These are phyloP conservation scores for Pseudozyma flocculosa DNA, from an alignment of 1,284 basidiomycete genomes.

Conservation along the genomic window DNA sequence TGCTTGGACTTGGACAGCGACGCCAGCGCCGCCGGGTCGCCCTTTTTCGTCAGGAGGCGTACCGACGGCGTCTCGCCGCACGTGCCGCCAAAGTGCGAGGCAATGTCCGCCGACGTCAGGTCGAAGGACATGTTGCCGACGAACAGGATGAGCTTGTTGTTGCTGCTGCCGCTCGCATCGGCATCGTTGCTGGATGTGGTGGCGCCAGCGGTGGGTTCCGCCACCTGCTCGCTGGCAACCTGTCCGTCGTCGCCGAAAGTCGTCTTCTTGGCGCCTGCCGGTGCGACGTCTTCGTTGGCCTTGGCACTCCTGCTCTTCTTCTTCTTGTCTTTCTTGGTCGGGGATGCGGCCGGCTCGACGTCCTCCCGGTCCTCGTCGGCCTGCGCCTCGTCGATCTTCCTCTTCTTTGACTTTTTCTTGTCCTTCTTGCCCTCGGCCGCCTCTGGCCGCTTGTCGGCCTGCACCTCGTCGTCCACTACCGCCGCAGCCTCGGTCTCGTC, in stretches of 20 bases:
- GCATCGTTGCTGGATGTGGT: conserved; percentile 1
- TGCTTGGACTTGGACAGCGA: conserved; percentile 49
- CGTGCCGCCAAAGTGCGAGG: conserved; percentile 45
- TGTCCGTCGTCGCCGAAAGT: conserved; percentile 32
- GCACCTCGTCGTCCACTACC: background rate
- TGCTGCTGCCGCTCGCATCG: conserved; percentile 1
- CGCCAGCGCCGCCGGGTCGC: conserved; percentile 31
- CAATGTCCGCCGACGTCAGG: conserved; percentile 42
- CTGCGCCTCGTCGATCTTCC: conserved; percentile 28
- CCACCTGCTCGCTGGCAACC: conserved; percentile 10
- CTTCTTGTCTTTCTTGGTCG: conserved; percentile 2
- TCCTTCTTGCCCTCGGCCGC: conserved; percentile 13
- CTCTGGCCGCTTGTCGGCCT: background rate
- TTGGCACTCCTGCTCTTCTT: conserved; percentile 6
- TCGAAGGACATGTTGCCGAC: conserved; percentile 57
- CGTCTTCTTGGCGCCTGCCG: conserved; percentile 14
- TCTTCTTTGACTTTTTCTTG: conserved; percentile 31
- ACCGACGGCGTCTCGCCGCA: conserved; percentile 54
- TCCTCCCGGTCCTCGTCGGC: background rate
- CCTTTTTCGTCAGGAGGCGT: conserved; percentile 50
- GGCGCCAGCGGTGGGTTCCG: conserved; percentile 5
- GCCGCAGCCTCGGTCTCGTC: background rate
- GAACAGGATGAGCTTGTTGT: conserved; percentile 51
- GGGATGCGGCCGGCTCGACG: background rate
- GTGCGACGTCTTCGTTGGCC: background rate